Percentiles rank a stretch among this genome's conserved stretches.
Conservation (phyloP, 768 basidiomycete species). For the Clitopilus hobsonii region DNA sequence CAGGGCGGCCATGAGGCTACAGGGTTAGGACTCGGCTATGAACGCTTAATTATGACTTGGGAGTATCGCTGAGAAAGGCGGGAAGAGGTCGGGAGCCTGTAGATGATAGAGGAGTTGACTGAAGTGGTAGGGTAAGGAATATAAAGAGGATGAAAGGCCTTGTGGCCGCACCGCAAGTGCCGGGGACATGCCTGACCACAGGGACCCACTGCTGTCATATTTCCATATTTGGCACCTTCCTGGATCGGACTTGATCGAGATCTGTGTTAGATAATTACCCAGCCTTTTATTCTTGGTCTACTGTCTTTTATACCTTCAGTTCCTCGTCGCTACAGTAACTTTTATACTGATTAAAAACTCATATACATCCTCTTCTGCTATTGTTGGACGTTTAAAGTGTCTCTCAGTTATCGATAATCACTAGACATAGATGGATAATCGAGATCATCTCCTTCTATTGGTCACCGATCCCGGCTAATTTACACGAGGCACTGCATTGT, state of each 20-base stretch:
- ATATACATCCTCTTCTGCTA: not conserved
- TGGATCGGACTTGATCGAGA: conserved; percentile 10
- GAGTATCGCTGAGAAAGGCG: conserved; percentile 6
- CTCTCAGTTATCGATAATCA: not conserved
- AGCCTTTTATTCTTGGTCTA: conserved; percentile 2
- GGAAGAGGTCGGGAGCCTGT: conserved; percentile 5
- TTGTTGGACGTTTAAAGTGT: not conserved
- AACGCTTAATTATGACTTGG: conserved; percentile 2
- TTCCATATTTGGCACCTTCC: conserved; percentile 28
- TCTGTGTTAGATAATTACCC: conserved; percentile 13
- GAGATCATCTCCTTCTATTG: conserved; percentile 19
- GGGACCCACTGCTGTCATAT: conserved; percentile 18
- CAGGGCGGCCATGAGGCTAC: not conserved
- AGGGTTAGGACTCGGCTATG: not conserved
- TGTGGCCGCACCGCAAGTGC: conserved; percentile 16
- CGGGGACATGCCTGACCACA: not conserved
- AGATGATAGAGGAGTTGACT: conserved; percentile 4
- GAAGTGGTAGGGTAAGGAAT: conserved; percentile 9
- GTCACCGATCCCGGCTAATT: conserved; percentile 3
- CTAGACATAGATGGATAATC: too few relatives aligned
- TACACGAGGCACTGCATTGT: conserved; percentile 1
- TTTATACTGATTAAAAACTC: not conserved
- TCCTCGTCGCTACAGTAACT: not conserved
- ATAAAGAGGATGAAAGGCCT: conserved; percentile 15
- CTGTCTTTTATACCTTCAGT: not conserved